phyloP scores from a whole-genome alignment of 257 asterid genomes.

The Solanum tarapatanum region DNA sequence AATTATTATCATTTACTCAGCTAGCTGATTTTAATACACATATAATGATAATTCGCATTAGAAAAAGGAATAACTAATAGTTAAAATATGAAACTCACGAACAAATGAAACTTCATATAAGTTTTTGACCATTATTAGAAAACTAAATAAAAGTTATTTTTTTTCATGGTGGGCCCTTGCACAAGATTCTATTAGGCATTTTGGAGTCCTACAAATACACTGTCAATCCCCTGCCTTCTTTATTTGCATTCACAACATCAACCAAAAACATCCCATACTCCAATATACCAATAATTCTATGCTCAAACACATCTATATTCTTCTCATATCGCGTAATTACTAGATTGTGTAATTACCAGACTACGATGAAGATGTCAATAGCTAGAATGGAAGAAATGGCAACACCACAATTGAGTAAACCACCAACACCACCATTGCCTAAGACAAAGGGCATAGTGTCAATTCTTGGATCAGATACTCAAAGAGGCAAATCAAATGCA shows the following conservation, averaged over 20 bases:
- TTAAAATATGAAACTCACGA: neutral
- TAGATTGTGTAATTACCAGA: neutral
- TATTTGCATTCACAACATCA: slow-evolving; percentile 26
- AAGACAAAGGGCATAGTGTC: slow-evolving; percentile 35
- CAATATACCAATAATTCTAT: neutral
- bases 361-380: neutral
- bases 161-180: slow-evolving; percentile 30
- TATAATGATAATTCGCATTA: neutral
- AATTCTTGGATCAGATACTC: neutral
- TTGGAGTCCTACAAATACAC: slow-evolving; percentile 58
- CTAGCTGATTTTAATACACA: fast-evolving
- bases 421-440: neutral
- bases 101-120: neutral
- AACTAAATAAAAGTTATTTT: neutral
- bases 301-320: slow-evolving; percentile 3
- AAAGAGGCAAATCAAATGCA: neutral
- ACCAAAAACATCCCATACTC: slow-evolving; percentile 3
- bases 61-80: fast-evolving
- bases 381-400: slow-evolving; percentile 1
- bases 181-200: slow-evolving; percentile 23
- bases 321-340: neutral
- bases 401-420: neutral
- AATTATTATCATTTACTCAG: neutral
- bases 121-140: neutral
- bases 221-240: slow-evolving; percentile 7